Base-by-base conservation (phyloP, 1,284 basidiomycete species). In the Malassezia obtusa region DNA sequence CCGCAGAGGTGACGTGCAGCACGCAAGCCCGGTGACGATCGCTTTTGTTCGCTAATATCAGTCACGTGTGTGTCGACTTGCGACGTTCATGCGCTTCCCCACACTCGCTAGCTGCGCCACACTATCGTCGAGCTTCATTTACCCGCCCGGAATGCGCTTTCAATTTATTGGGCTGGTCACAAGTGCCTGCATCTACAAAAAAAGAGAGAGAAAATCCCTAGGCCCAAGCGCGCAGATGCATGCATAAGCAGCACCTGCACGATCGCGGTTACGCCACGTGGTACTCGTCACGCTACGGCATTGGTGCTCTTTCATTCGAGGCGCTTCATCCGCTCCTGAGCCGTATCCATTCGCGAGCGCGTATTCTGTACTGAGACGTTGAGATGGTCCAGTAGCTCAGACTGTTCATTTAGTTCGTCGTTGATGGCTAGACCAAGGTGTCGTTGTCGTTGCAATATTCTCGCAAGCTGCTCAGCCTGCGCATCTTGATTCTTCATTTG, bases 391-490 rank as follows among this genome's bases (percentile, higher is more conserved):
- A 96, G 76, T 75, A 94, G 75, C 68, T 91, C 88, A 62, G 83
- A 90, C 76, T 96, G 92, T 63, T 83, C 77, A 6, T 77, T 78
- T 54, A 98, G 82, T 77, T 98, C 92, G 49, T 80, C 79, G 52
- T 82, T 80, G 60, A 98, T 96, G 15, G 89, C 88, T 59, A 87
- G 79, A 10, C 91, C 92, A 41, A 96, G 80, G 50, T 86, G 82
- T 62, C 83, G 80, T 76, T 96, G 91, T 36, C 88, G 80, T 59
- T 82, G 81, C n/a, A 98, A 77, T 54, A 94, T 83, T 0, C 86
- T 80, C 0, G 86, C 83, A 33, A 98, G 78, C 60, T 84, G 81
- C 11, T 83, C 78, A 24, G 94, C 79, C 67, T 91, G 85, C 26
- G 78, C 69, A 67, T 96, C 91, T 75, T 98, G 92, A 54, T 84